Evolutionary conservation across 139 green algal species (phyloP).

Genomic region (Haematococcus lacustris): DNA sequence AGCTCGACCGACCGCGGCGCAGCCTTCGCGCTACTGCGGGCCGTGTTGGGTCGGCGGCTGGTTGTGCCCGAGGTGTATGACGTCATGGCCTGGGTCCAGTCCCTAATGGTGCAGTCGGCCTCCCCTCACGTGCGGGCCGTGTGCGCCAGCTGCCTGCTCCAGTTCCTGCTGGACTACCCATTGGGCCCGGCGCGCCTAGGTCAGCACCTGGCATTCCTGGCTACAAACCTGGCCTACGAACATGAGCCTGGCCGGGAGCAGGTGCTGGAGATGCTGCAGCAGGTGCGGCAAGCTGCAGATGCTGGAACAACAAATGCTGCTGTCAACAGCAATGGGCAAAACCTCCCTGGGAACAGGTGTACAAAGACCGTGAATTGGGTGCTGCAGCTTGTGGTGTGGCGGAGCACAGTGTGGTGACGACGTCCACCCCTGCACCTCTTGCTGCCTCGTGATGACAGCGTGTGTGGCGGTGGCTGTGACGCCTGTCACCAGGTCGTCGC

Average conservation of each 20-base stretch:
- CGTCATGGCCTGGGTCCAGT: constrained; percentile 72
- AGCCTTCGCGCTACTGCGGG: constrained; percentile 68
- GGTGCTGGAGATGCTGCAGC: constrained; percentile 67
- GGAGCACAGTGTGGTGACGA: no score
- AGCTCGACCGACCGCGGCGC: constrained; percentile 6
- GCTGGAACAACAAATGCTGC: no score
- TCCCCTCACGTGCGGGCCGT: constrained; percentile 41
- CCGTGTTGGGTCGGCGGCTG: constrained; percentile 65
- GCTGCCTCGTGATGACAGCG: no score
- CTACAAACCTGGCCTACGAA: constrained; percentile 54
- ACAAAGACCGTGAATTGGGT: no score
- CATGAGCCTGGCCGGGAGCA: constrained; percentile 60
- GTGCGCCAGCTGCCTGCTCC: constrained; percentile 62
- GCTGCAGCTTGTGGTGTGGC: no score
- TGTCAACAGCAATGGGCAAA: background rate
- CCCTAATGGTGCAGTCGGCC: constrained; percentile 44
- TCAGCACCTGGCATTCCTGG: constrained; percentile 32
- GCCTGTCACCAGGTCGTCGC: constrained; percentile 38
- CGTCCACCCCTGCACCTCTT: no score
- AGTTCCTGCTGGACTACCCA: constrained; percentile 93
- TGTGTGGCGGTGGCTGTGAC: no score
- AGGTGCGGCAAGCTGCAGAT: no score
- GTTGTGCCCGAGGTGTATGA: constrained; percentile 90
- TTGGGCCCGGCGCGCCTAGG: constrained; percentile 37
- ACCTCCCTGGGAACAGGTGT: no score